A percentile compares a stretch with the other conserved stretches of the same genome.
These are phyloP conservation scores for Biscogniauxia marginata DNA, from an alignment of 2,329 filamentous ascomycete genomes.

Conservation along the genomic window DNA sequence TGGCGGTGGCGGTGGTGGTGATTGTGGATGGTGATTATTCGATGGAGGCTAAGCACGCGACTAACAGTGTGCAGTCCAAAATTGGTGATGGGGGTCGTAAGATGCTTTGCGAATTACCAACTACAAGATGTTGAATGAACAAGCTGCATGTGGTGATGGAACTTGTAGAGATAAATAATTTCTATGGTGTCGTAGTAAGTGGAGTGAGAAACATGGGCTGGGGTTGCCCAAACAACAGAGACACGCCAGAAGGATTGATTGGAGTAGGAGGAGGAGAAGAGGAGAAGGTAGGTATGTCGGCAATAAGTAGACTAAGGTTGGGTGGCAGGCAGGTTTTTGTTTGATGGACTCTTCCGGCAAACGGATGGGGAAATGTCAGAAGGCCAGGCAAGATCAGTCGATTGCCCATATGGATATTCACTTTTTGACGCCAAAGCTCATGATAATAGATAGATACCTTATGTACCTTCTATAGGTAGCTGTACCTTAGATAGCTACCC, in stretches of 20 bases:
- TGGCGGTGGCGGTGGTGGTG: not conserved
- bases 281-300: slow-evolving; percentile 6
- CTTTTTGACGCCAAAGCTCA: slow-evolving; percentile 19
- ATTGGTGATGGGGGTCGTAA: not conserved
- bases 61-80: slow-evolving; percentile 4
- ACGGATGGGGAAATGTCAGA: slow-evolving; percentile 5
- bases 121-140: not conserved
- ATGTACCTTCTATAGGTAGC: slow-evolving; percentile 10
- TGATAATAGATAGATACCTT: too few species aligned
- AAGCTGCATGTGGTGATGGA: slow-evolving; percentile 1
- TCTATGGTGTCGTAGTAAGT: not conserved
- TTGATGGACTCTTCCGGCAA: slow-evolving; percentile 9
- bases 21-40: slow-evolving; percentile 4
- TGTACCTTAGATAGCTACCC: slow-evolving; percentile 13
- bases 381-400: slow-evolving; percentile 4
- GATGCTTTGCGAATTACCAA: not conserved
- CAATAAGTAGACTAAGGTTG: not conserved
- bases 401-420: not conserved
- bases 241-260: too few species aligned
- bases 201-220: not conserved
- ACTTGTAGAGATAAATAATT: not conserved
- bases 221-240: not conserved
- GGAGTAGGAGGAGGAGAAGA: too few species aligned
- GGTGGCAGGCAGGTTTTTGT: slow-evolving; percentile 1
- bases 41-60: not conserved